A percentile compares a stretch with the other conserved stretches of the same genome.
These are phyloP conservation scores for Cladorrhinum sp. DNA, from an alignment of 2,329 filamentous ascomycete species.

Conservation along the genomic window DNA sequence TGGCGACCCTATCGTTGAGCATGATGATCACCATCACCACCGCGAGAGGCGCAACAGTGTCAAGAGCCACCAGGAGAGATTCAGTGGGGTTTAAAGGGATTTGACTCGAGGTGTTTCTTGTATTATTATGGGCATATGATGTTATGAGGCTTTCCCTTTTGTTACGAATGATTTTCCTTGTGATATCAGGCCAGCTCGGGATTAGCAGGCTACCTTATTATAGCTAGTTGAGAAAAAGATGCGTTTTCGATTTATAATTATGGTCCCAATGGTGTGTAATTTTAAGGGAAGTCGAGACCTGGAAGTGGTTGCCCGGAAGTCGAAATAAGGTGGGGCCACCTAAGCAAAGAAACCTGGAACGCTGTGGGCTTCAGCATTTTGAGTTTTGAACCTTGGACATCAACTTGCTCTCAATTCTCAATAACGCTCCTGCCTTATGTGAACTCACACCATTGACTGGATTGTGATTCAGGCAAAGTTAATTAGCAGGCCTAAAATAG, in stretches of 20 bases:
- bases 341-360: background rate
- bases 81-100: conserved; percentile 42
- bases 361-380: background rate
- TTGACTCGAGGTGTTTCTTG: background rate
- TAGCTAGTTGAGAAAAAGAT: no score
- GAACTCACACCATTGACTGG: no score
- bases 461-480: no score
- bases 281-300: background rate
- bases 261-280: no score
- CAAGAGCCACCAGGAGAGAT: conserved; percentile 46
- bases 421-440: no score
- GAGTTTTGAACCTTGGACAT: background rate
- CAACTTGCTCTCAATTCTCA: background rate
- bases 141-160: conserved; percentile 16
- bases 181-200: background rate
- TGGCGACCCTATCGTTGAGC: conserved; percentile 44
- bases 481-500: no score
- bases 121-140: conserved; percentile 11
- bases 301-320: background rate
- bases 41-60: conserved; percentile 46
- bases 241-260: no score
- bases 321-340: background rate
- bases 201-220: no score
- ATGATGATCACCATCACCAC: conserved; percentile 43
- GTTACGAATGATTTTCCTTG: background rate